These are phyloP conservation scores for Moringa oleifera DNA, from an alignment of 345 rosid species.

Conservation along the genomic window DNA sequence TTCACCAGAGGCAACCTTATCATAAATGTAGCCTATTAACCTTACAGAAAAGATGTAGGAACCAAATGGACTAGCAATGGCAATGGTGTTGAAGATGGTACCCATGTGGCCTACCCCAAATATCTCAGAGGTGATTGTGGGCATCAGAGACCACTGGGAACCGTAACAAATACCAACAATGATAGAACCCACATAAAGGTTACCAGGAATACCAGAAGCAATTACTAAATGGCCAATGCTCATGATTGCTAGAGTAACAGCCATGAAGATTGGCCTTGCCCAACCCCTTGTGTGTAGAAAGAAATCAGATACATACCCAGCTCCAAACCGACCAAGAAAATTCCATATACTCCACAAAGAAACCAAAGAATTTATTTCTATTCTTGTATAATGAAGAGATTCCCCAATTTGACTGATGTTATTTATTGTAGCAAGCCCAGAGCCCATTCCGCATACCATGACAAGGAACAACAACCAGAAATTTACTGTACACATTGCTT, in stretches of 20 bases:
- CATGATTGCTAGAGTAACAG: constrained; percentile 54
- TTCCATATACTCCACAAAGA: constrained; percentile 87
- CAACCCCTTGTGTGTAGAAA: constrained; percentile 58
- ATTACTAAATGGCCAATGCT: constrained; percentile 57
- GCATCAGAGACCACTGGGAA: constrained; percentile 84
- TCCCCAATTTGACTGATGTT: constrained; percentile 80
- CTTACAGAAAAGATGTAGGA: constrained; percentile 81
- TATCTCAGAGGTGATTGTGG: constrained; percentile 64
- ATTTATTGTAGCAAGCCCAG: constrained; percentile 69
- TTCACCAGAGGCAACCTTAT: constrained; percentile 43
- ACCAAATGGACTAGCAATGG: constrained; percentile 79
- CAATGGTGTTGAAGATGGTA: constrained; percentile 81
- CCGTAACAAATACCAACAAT: constrained; percentile 82
- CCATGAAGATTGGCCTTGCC: constrained; percentile 76
- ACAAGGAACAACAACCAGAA: constrained; percentile 79
- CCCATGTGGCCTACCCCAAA: constrained; percentile 82
- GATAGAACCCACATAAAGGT: constrained; percentile 58
- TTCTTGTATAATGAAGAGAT: constrained; percentile 60
- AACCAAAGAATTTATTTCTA: constrained; percentile 63
- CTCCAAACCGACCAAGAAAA: constrained; percentile 87
- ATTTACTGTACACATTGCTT: constrained; percentile 42
- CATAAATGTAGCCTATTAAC: constrained; percentile 71
- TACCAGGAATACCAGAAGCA: constrained; percentile 63
- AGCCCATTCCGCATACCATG: constrained; percentile 71
- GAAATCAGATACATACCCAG: constrained; percentile 66